phyloP scores from a whole-genome alignment of 2,329 filamentous ascomycete genomes.

The Aspergillus cejpii region DNA sequence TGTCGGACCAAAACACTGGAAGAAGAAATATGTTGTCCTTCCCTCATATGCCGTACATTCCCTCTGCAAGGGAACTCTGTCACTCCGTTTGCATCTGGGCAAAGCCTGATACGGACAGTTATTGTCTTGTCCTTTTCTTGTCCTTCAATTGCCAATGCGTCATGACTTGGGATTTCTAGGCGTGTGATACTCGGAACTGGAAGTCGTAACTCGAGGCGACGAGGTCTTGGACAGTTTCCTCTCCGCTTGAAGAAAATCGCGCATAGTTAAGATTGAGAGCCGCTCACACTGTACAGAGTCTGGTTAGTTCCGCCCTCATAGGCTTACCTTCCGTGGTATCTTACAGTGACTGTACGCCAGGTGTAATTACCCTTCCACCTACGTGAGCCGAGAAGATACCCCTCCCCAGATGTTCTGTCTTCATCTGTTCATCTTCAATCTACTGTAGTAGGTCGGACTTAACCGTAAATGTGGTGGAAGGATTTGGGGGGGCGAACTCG shows the following conservation, averaged over 20 bases:
- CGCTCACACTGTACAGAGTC: too few relatives aligned
- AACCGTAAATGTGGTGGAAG: neutral
- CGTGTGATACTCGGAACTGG: too few relatives aligned
- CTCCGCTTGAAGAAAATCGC: conserved; percentile 23
- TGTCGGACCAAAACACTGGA: conserved; percentile 10
- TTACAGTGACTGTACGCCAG: too few relatives aligned
- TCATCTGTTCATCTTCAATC: neutral
- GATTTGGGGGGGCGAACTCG: neutral
- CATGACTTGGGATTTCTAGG: neutral
- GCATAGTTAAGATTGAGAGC: conserved; percentile 21
- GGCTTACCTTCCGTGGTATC: too few relatives aligned
- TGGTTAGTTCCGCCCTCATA: too few relatives aligned
- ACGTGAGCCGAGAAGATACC: too few relatives aligned
- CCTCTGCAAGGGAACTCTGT: conserved; percentile 10
- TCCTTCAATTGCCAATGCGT: conserved; percentile 1
- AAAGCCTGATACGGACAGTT: conserved; percentile 3
- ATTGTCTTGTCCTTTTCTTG: conserved; percentile 7
- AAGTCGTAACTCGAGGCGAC: too few relatives aligned
- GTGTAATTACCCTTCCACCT: too few relatives aligned
- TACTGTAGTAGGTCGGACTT: too few relatives aligned
- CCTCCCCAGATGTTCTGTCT: neutral
- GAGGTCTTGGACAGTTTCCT: too few relatives aligned
- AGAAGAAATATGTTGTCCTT: conserved; percentile 10
- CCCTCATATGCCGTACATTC: neutral
- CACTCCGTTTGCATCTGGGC: neutral